phyloP scores from a whole-genome alignment of 805 yeast genomes.

The Kluyveromyces nonfermentans region DNA sequence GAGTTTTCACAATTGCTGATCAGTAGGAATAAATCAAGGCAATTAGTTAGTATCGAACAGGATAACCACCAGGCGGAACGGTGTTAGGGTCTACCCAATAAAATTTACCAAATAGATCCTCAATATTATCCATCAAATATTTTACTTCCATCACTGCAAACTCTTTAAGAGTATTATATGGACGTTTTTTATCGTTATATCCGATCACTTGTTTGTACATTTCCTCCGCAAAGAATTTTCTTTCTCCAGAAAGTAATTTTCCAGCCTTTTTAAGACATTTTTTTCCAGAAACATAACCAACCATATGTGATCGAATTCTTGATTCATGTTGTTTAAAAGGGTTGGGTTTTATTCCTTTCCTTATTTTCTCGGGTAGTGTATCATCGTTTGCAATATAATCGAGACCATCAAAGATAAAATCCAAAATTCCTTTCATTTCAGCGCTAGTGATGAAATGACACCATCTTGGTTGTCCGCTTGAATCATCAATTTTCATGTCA shows the following conservation, averaged over 20 bases:
- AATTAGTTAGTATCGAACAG: neutral
- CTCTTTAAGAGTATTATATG: constrained; percentile 1
- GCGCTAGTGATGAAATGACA: constrained; percentile 4
- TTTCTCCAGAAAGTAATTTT: constrained; percentile 1
- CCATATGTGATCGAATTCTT: constrained; percentile 3
- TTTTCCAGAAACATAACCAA: constrained; percentile 3
- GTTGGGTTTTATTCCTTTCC: constrained; percentile 2
- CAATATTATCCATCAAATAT: constrained; percentile 4
- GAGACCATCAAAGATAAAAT: constrained; percentile 3
- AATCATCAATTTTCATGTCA: constrained; percentile 1
- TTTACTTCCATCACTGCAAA: constrained; percentile 3
- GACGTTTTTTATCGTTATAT: constrained; percentile 2
- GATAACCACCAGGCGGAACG: constrained; percentile 1
- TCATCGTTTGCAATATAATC: constrained; percentile 4
- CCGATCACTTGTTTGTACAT: constrained; percentile 3
- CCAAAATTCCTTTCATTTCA: constrained; percentile 3
- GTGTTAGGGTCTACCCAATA: constrained; percentile 3
- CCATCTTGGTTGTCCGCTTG: neutral
- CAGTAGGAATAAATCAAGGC: neutral
- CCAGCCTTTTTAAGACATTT: constrained; percentile 1
- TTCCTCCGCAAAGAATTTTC: constrained; percentile 2
- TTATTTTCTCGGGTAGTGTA: constrained; percentile 2
- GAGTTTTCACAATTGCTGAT: too few species aligned
- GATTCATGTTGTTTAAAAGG: constrained; percentile 3
- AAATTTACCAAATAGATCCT: constrained; percentile 2